Base-by-base conservation (phyloP, 208 protist species). In the Trypanosoma conorhini region DNA sequence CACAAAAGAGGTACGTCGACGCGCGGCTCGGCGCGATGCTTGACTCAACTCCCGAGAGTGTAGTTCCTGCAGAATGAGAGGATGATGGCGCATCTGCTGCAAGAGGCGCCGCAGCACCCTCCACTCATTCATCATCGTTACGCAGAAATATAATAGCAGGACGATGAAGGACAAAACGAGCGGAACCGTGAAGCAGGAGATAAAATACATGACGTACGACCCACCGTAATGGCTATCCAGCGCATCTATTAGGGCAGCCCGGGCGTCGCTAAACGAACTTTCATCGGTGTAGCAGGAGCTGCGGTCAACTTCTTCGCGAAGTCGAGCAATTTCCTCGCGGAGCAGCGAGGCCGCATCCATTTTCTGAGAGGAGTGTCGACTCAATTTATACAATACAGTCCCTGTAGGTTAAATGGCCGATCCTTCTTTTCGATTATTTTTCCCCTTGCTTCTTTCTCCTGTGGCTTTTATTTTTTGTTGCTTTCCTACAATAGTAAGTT, bases 31-130 rank as follows among this genome's bases (percentile, higher is more conserved):
- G 24, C 57, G 58, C 17, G 65, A 69, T 7, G 60, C 63, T 21
- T 77, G 72, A 30, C 44, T 77, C 9, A 77, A 38, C 28, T 51
- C 66, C 8, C 72, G 55, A n/a, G 26, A 22, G 12, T 52, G 26
- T 17, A 77, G 9, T 38, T 77, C 65, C 24, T 64, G 24, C 9
- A 26, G 5, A 48, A 77, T 33, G 15, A 72, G 17, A 52, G 72
- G 58, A 17, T 10, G 38, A 15, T 28, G 0, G 22, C 60, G 21
- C 24, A 77, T 19, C 24, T 67, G 17, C 19, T 54, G 12, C 12
- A 15, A 44, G 5, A 74, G 15, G 33, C 62, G 50, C 24, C 19
- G 0, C 22, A 56, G 54, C 38, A 54, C 22, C 17, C 51, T 55
- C 24, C 62, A 51, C 38, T 67, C 62, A 44, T 56, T 67, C 4